Conservation (phyloP, 1,284 basidiomycete species). For the Malassezia arunalokei region DNA sequence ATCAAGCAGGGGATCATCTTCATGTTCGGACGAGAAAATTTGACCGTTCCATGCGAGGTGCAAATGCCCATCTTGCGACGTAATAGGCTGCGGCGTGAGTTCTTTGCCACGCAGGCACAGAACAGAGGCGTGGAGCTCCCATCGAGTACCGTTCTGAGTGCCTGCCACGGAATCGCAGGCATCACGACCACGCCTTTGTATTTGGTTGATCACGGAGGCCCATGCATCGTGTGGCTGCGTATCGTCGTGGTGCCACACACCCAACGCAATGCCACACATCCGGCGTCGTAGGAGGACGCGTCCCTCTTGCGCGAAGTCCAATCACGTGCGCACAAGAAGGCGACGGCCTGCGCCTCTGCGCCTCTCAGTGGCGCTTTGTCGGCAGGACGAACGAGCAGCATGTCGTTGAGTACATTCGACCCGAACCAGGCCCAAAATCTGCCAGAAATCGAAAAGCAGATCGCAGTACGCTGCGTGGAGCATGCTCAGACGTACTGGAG, state of each 20-base stretch:
- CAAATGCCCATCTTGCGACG: slow-evolving; percentile 10
- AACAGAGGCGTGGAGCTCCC: slow-evolving; percentile 15
- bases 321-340: too few relatives aligned
- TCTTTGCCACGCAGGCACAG: slow-evolving; percentile 31
- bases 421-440: slow-evolving; percentile 59
- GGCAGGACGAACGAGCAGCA: background rate
- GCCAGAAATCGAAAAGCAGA: slow-evolving; percentile 90
- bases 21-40: slow-evolving; percentile 24
- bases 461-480: slow-evolving; percentile 79
- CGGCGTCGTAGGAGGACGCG: background rate
- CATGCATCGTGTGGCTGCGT: background rate
- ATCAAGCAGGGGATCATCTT: slow-evolving; percentile 9
- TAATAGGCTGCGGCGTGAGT: slow-evolving; percentile 23
- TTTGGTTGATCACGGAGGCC: slow-evolving; percentile 1
- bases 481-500: slow-evolving; percentile 82
- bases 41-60: slow-evolving; percentile 40
- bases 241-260: background rate
- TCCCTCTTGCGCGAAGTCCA: too few relatives aligned
- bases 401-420: slow-evolving; percentile 26
- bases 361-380: too few relatives aligned
- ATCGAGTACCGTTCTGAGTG: background rate
- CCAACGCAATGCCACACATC: slow-evolving; percentile 15
- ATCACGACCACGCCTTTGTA: background rate
- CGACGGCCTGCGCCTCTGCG: too few relatives aligned
- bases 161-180: background rate